phyloP scores from a whole-genome alignment of 2,329 filamentous ascomycete genomes.

The Fusarium setosum region DNA sequence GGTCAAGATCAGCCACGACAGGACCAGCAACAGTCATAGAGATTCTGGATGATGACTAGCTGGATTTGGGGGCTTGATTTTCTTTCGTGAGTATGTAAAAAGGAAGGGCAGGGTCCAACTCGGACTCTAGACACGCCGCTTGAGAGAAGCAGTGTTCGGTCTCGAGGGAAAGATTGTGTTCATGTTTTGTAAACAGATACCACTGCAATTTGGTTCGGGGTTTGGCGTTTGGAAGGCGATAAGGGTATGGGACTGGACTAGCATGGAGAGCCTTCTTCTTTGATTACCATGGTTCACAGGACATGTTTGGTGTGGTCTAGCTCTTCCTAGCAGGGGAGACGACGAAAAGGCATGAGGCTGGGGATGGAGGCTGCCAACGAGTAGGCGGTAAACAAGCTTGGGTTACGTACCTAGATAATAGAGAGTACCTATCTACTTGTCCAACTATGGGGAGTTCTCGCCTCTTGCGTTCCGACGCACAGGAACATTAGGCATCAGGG shows the following conservation, averaged over 20 bases:
- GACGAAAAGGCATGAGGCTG: background rate
- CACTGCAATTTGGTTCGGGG: constrained; percentile 19
- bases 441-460: no score
- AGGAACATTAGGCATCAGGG: no score
- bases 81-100: background rate
- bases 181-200: constrained; percentile 35
- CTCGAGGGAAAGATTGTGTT: constrained; percentile 17
- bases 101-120: background rate
- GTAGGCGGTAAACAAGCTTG: no score
- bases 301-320: constrained; percentile 1
- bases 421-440: no score
- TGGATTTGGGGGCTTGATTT: background rate
- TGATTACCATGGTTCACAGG: background rate
- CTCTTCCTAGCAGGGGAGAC: background rate
- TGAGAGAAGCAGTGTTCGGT: constrained; percentile 17
- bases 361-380: no score
- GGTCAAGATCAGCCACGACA: constrained; percentile 13
- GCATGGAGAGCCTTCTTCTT: background rate
- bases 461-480: no score
- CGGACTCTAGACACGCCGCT: constrained; percentile 17
- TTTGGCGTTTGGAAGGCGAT: constrained; percentile 25
- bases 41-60: constrained; percentile 42
- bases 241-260: background rate
- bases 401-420: no score
- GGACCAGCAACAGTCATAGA: constrained; percentile 39